Evolutionary conservation across 495 filamentous ascomycete genomes (phyloP), one percentile per base, ranked within the genome.

Genomic region (Chaetomium tenue): DNA sequence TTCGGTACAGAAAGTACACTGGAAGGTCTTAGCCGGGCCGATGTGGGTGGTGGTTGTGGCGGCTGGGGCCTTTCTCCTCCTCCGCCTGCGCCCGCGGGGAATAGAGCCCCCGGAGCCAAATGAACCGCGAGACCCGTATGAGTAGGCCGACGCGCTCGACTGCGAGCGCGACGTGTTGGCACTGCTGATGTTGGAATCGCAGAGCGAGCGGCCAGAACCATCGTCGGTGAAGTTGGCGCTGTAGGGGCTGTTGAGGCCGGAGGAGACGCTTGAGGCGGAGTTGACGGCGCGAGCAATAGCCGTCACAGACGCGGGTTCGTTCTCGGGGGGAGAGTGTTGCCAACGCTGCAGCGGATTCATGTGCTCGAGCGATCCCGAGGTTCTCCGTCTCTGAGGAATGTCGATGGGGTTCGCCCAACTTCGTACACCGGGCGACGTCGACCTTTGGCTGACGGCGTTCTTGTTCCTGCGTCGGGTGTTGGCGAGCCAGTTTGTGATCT

Each of bases 281-380:
- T 85, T 87, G 60, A 93, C 81, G 68, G 91, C 91, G 65, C 87
- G 84, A 26, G 86, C 86, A 82, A 96, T 94, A 77, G 86, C 91
- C 28, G 85, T 86, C 30, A 90, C 86, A 15, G 89, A 83, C 66
- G 91, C 91, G 51, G 91, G 87, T 87, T 94, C 91, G 80, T 93
- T 83, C 78, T 94, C 91, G 22, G 91, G 91, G 9, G 91, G 91
- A 60, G 90, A 92, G 76, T 88, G 81, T 75, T 89, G 86, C 91
- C 91, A 96, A 81, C 91, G 82, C 76, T 95, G 90, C 54, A 95
- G 74, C 13, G 91, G 91, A 65, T 90, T 91, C 86, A 92, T 87
- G 73, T 84, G 77, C 40, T 88, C 84, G 26, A 86, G 64, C 33
- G 78, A 66, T 26, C 78, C 75, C 64, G 81, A 75, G 8, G 76